Evolutionary conservation across 1,284 basidiomycete genomes (phyloP).

Genomic region (Sporisorium graminicola): DNA sequence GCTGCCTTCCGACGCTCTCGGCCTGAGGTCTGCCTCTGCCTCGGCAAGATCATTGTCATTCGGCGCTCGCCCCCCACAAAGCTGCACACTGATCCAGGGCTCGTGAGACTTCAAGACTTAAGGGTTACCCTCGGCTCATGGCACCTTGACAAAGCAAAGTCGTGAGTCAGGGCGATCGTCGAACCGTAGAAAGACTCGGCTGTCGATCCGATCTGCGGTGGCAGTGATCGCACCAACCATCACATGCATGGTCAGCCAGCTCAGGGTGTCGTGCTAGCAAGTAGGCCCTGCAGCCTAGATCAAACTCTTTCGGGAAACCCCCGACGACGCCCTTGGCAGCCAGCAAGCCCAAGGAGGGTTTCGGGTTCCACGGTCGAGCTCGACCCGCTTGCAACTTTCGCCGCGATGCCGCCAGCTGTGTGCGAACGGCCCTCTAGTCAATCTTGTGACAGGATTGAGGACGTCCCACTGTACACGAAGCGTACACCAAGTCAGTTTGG

Average conservation of each 20-base stretch:
- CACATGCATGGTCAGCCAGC: neutral
- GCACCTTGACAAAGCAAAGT: neutral
- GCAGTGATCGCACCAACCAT: too few species aligned
- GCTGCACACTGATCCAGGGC: neutral
- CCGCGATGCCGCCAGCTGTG: too few species aligned
- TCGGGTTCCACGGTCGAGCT: constrained; percentile 10
- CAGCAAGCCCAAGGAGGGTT: too few species aligned
- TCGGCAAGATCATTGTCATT: neutral
- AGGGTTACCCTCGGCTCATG: constrained; percentile 3
- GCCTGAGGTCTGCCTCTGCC: neutral
- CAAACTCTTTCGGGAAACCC: neutral
- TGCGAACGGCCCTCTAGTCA: too few species aligned
- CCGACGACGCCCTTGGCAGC: neutral
- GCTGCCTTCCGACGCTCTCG: neutral
- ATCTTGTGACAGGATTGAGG: too few species aligned
- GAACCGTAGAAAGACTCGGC: neutral
- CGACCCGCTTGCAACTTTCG: neutral
- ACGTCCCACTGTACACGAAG: too few species aligned
- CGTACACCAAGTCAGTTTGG: too few species aligned
- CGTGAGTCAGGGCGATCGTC: neutral
- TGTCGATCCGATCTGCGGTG: neutral
- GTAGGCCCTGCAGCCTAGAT: neutral
- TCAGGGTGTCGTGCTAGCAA: neutral
- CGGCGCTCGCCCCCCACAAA: neutral
- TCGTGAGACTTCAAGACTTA: too few species aligned